Percentiles rank a stretch among this genome's conserved stretches.
These are phyloP conservation scores for Chromera velia DNA, from an alignment of 73 alveolate genomes.

Conservation along the genomic window DNA sequence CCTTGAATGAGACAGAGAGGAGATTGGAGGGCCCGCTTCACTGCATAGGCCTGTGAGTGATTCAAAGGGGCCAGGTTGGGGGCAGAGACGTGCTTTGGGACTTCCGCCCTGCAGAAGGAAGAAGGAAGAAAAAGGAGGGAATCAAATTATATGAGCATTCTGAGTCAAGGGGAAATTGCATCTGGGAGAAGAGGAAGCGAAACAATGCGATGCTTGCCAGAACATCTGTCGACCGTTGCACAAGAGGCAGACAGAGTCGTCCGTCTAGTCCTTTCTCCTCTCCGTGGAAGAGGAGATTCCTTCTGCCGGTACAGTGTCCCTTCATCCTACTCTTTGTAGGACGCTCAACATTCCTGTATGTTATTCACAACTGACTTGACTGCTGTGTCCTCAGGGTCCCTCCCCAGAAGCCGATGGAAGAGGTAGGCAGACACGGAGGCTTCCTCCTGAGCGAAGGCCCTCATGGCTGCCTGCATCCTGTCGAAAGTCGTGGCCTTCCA, in stretches of 20 bases:
- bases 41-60: slow-evolving; percentile 67
- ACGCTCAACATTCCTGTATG: not conserved
- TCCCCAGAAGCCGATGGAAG: slow-evolving; percentile 30
- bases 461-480: not conserved
- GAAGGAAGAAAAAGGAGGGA: not conserved
- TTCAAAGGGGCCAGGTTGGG: slow-evolving; percentile 93
- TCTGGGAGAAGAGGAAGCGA: not conserved
- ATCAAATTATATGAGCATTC: not conserved
- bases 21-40: slow-evolving; percentile 55
- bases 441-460: not conserved
- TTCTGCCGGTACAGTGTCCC: not conserved
- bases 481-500: not conserved
- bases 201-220: not conserved
- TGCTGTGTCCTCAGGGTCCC: not conserved
- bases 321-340: not conserved
- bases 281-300: not conserved
- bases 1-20: slow-evolving; percentile 98
- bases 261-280: slow-evolving; percentile 11
- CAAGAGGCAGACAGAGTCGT: not conserved
- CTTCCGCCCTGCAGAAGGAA: not conserved
- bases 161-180: not conserved
- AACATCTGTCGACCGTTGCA: not conserved
- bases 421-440: slow-evolving; percentile 21
- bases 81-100: slow-evolving; percentile 64
- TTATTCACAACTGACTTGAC: not conserved